Evolutionary conservation across 2,329 filamentous ascomycete species (phyloP).

Genomic region (Fusarium paranaense): DNA sequence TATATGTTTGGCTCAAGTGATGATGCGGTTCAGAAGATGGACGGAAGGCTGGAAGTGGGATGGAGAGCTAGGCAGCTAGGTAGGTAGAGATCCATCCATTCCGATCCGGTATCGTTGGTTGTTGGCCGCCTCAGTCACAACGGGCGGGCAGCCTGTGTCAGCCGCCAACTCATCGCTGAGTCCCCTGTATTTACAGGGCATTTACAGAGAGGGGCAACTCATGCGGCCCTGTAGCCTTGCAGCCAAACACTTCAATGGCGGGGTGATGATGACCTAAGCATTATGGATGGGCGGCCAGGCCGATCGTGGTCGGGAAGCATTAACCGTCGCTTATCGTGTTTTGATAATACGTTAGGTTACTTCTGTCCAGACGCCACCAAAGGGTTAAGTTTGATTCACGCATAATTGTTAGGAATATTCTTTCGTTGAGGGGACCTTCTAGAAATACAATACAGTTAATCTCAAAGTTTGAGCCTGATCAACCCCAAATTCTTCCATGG

Average conservation of each 20-base stretch:
- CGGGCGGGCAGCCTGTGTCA: neutral
- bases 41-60: conserved; percentile 22
- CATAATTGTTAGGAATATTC: neutral
- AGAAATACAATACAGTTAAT: neutral
- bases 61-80: conserved; percentile 30
- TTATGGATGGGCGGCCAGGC: neutral
- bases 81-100: neutral
- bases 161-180: neutral
- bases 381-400: neutral
- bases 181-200: conserved; percentile 15
- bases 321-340: neutral
- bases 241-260: neutral
- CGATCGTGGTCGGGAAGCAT: neutral
- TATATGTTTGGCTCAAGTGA: conserved; percentile 19
- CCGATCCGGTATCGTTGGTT: conserved; percentile 6
- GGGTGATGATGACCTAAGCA: conserved; percentile 3
- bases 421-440: neutral
- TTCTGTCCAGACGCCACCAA: neutral
- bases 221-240: neutral
- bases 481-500: neutral
- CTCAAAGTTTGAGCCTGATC: neutral
- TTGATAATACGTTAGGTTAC: neutral
- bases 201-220: conserved; percentile 3
- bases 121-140: conserved; percentile 17
- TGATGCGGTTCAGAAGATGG: conserved; percentile 32